Evolutionary conservation across 2,329 filamentous ascomycete genomes (phyloP), one percentile per base, ranked within the genome.

Genomic region (Colletotrichum musae): DNA sequence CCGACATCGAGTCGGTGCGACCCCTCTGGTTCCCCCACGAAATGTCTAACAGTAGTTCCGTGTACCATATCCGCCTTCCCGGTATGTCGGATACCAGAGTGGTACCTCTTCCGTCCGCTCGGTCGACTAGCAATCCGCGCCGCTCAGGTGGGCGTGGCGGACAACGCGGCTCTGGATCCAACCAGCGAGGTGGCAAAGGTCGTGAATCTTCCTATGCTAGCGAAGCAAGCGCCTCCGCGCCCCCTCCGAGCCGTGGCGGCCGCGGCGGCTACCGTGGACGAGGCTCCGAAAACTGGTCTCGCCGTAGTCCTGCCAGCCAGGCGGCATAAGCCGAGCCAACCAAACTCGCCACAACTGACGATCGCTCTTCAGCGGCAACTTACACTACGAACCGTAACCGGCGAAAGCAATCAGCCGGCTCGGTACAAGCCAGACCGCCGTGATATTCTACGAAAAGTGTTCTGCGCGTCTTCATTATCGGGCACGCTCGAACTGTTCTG

Each of bases 271-370:
- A 82, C 68, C 80, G 83, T 41, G 77, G 78, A 48, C 78, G 81
- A 65, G 77, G 75, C 26, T 79, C 81, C 13, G 82, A 84, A 5
- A 80, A 75, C 66, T 85, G 84, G 84, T 79, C 76, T 52, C 80
- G 83, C 9, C 73, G 70, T 13, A 50, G 59, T 15, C 54, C 68
- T 16, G 50, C 70, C 21, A 68, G 64, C 16, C 70, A 71, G 41
- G 53, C 70, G 26, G 64, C 68, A 63, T 70, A 41, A 63, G n/a
- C 21, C 21, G 15, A 7, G 12, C 24, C 28, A 51, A 51, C 15
- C 57, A 26, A 53, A 57, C 10, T 41, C 43, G 10, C 24, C 43
- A 56, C n/a, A 24, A 52, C 21, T 24, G 26, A 36, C 45, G 47
- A 48, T 51, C 32, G 54, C 51, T 26, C 18, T 21, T 26, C 41